Evolutionary conservation across 768 basidiomycete genomes (phyloP).

Genomic region (Agaricus sinodeliciosus): DNA sequence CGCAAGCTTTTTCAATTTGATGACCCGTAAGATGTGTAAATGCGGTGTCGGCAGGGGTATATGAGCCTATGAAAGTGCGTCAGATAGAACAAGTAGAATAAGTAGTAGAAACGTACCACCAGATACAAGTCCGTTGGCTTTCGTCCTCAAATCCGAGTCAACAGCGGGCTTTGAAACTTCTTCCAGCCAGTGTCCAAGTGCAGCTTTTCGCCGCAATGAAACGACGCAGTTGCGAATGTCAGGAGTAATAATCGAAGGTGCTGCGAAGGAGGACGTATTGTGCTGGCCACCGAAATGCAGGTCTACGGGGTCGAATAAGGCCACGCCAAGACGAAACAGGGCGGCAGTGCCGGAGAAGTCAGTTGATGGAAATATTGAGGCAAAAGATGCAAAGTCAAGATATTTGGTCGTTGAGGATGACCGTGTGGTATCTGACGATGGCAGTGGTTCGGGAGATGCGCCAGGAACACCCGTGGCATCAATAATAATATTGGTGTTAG

Average conservation of each 20-base stretch:
- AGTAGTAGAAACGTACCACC: conserved; percentile 16
- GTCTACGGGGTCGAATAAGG: conserved; percentile 83
- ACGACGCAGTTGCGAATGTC: conserved; percentile 57
- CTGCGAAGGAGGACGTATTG: conserved; percentile 7
- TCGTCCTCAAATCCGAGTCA: conserved; percentile 54
- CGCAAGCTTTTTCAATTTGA: conserved; percentile 79
- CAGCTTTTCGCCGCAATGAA: conserved; percentile 66
- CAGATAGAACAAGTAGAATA: neutral
- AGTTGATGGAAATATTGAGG: conserved; percentile 58
- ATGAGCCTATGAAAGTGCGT: conserved; percentile 24
- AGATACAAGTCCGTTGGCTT: conserved; percentile 21
- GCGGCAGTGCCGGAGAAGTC: conserved; percentile 71
- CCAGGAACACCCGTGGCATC: conserved; percentile 70
- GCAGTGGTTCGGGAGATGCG: conserved; percentile 48
- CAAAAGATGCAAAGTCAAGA: conserved; percentile 77
- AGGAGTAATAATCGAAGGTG: conserved; percentile 35
- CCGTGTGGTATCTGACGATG: conserved; percentile 16
- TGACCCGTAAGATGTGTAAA: conserved; percentile 84
- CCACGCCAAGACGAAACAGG: conserved; percentile 82
- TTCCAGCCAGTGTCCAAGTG: conserved; percentile 82
- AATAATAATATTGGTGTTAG: conserved; percentile 59
- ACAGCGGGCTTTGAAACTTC: conserved; percentile 61
- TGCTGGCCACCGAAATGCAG: conserved; percentile 42
- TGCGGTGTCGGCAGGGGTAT: conserved; percentile 39
- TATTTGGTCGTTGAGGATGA: conserved; percentile 24